These are phyloP conservation scores for Taiozyma onychis DNA, from an alignment of 1,139 yeast species.

Conservation along the genomic window DNA sequence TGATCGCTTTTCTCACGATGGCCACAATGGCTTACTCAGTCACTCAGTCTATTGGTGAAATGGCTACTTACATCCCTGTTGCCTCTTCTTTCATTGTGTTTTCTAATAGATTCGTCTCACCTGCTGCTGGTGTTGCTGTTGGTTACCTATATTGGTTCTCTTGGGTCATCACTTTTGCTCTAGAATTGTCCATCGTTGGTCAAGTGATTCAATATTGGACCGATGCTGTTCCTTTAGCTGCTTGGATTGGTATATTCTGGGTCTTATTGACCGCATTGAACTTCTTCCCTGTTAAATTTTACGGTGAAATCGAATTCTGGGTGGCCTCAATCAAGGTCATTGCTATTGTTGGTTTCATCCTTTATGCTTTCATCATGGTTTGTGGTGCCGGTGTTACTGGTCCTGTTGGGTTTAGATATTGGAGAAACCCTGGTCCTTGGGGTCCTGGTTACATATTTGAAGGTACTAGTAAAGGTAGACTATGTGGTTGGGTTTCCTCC, in stretches of 20 bases:
- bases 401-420: conserved; percentile 70
- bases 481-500: conserved; percentile 56
- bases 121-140: conserved; percentile 71
- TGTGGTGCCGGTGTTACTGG: conserved; percentile 69
- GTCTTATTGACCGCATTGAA: conserved; percentile 40
- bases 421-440: conserved; percentile 60
- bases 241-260: conserved; percentile 59
- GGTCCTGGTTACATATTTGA: conserved; percentile 44
- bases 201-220: conserved; percentile 78
- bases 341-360: conserved; percentile 66
- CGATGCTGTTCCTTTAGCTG: conserved; percentile 57
- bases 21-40: conserved; percentile 61
- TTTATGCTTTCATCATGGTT: conserved; percentile 63
- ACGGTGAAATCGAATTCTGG: conserved; percentile 69
- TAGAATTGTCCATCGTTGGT: conserved; percentile 76
- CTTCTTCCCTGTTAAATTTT: conserved; percentile 55
- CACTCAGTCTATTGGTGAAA: conserved; percentile 70
- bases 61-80: conserved; percentile 73
- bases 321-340: conserved; percentile 61
- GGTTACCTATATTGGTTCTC: conserved; percentile 87
- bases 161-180: conserved; percentile 81
- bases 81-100: conserved; percentile 61
- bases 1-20: conserved; percentile 61
- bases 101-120: conserved; percentile 57
- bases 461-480: conserved; percentile 43